phyloP scores from a whole-genome alignment of 2,329 filamentous ascomycete genomes.

The Clonostachys byssicola region DNA sequence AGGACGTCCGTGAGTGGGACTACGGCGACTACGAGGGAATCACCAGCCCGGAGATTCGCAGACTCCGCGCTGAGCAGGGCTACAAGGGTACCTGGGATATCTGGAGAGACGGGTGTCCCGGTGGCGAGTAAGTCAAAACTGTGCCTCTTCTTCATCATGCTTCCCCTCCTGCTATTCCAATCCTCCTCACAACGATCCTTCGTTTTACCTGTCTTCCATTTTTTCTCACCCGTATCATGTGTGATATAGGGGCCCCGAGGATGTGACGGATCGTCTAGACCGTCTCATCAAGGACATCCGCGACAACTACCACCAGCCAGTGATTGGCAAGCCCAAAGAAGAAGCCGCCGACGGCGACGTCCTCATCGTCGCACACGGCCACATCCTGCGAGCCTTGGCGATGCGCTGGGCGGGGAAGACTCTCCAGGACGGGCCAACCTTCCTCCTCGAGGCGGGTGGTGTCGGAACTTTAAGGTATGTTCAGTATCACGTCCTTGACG shows the following conservation, averaged over 20 bases:
- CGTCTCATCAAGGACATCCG: conserved; percentile 72
- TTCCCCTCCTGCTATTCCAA: too few species aligned
- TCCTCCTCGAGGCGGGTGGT: conserved; percentile 86
- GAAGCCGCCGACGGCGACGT: conserved; percentile 30
- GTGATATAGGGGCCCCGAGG: conserved; percentile 56
- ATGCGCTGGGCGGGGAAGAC: conserved; percentile 78
- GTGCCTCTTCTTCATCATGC: not conserved
- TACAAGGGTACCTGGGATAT: conserved; percentile 69
- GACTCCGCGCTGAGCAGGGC: conserved; percentile 51
- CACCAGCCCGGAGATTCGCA: conserved; percentile 65
- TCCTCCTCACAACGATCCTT: not conserved
- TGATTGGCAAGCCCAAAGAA: conserved; percentile 49
- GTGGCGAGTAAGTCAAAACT: conserved; percentile 63
- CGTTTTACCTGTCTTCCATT: not conserved
- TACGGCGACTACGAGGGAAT: conserved; percentile 86
- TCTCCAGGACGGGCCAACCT: conserved; percentile 69
- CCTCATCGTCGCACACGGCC: conserved; percentile 79
- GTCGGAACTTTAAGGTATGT: conserved; percentile 73
- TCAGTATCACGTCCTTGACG: not conserved
- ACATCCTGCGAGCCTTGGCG: conserved; percentile 83
- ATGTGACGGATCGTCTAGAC: conserved; percentile 72
- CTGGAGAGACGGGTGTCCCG: conserved; percentile 83
- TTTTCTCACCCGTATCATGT: not conserved
- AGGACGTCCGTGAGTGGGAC: conserved; percentile 80
- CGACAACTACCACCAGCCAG: conserved; percentile 56